Conservation (phyloP, 2,329 filamentous ascomycete genomes). For the Leptographium lundbergii region DNA sequence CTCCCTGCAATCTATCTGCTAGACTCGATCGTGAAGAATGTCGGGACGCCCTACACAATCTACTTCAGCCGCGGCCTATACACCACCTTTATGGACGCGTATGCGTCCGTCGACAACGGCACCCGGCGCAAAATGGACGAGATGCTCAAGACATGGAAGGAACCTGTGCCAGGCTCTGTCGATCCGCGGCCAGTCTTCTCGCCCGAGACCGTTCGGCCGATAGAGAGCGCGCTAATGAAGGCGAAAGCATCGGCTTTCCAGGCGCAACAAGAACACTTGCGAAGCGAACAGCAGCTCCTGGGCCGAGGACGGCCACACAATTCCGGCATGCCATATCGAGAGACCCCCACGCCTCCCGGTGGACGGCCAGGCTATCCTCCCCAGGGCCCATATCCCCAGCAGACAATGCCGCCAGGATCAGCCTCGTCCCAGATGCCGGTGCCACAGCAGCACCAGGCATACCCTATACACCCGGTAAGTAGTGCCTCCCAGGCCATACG, state of each 20-base stretch:
- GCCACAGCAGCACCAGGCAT: slow-evolving; percentile 15
- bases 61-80: slow-evolving; percentile 90
- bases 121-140: slow-evolving; percentile 90
- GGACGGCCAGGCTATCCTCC: slow-evolving; percentile 20
- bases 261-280: slow-evolving; percentile 40
- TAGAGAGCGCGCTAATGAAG: slow-evolving; percentile 89
- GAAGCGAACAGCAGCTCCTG: slow-evolving; percentile 42
- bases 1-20: slow-evolving; percentile 93
- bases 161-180: slow-evolving; percentile 85
- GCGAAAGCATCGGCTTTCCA: slow-evolving; percentile 52
- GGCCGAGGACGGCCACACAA: slow-evolving; percentile 28
- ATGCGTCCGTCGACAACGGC: slow-evolving; percentile 70
- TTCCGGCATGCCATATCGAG: slow-evolving; percentile 44
- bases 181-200: slow-evolving; percentile 89
- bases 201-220: slow-evolving; percentile 72
- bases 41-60: slow-evolving; percentile 91
- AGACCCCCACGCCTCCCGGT: slow-evolving; percentile 62
- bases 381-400: slow-evolving; percentile 15
- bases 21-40: slow-evolving; percentile 97
- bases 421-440: slow-evolving; percentile 12
- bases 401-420: slow-evolving; percentile 20
- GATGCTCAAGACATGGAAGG: slow-evolving; percentile 97
- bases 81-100: slow-evolving; percentile 92
- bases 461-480: slow-evolving; percentile 15
- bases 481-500: background rate